These are phyloP conservation scores for Pouteria glomerata DNA, from an alignment of 148 eudicot species.

Conservation along the genomic window DNA sequence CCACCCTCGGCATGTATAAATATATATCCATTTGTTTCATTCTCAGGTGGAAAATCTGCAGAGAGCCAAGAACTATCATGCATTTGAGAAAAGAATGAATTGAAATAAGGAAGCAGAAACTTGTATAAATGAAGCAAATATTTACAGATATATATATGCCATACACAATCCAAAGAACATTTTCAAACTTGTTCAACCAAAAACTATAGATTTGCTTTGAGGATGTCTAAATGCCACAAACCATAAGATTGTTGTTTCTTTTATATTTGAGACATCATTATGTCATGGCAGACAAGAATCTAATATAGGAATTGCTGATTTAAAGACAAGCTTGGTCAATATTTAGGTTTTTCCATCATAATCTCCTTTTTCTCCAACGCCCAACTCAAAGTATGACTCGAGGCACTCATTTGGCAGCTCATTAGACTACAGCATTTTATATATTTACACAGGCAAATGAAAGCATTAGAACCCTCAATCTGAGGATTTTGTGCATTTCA, in stretches of 20 bases:
- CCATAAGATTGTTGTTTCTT: neutral
- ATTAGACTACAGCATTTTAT: neutral
- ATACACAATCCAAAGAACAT: neutral
- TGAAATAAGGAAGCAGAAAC: neutral
- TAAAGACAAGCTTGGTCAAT: neutral
- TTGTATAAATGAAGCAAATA: neutral
- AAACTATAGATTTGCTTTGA: no score
- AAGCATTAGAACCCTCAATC: neutral
- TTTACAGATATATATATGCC: no score
- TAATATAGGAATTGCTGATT: neutral
- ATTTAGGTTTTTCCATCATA: neutral
- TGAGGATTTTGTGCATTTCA: neutral
- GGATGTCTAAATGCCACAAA: neutral
- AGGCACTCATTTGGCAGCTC: neutral
- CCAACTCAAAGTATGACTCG: neutral
- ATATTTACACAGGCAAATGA: neutral
- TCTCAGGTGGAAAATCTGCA: slow-evolving; percentile 80
- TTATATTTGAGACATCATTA: neutral
- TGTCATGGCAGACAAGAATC: neutral
- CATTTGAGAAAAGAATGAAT: neutral
- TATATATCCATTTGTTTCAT: slow-evolving; percentile 93
- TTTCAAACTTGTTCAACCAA: no score
- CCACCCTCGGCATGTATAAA: slow-evolving; percentile 99
- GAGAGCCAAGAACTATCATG: slow-evolving; percentile 12
- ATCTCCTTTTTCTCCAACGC: no score